These are phyloP conservation scores for Mycosphaerella sp. DNA, from an alignment of 2,329 filamentous ascomycete genomes.

Conservation along the genomic window DNA sequence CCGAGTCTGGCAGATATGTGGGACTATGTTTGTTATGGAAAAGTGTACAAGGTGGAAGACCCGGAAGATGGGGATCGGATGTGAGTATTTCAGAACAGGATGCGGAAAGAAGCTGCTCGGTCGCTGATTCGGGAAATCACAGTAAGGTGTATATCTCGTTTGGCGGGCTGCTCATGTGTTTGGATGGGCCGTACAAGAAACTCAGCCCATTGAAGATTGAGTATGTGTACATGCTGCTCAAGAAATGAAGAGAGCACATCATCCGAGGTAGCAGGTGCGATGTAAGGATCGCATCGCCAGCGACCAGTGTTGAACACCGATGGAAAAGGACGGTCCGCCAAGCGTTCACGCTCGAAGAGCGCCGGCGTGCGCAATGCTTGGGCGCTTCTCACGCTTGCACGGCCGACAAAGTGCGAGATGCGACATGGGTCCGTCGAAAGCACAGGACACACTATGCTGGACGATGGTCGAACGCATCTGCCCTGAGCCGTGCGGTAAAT, in stretches of 20 bases:
- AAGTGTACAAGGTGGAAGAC: conserved; percentile 84
- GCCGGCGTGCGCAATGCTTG: too few species aligned
- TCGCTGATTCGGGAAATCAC: conserved; percentile 24
- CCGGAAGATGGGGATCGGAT: conserved; percentile 70
- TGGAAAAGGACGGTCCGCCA: neutral
- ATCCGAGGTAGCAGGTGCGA: neutral
- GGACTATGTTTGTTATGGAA: conserved; percentile 83
- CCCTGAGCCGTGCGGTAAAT: too few species aligned
- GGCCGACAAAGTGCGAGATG: too few species aligned
- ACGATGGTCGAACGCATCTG: too few species aligned
- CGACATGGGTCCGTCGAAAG: too few species aligned
- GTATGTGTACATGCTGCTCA: conserved; percentile 85
- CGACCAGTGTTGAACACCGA: neutral
- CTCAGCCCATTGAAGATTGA: conserved; percentile 87
- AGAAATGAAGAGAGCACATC: conserved; percentile 57
- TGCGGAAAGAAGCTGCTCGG: neutral
- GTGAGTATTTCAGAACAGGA: conserved; percentile 47
- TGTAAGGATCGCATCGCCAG: neutral
- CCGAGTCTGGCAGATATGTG: conserved; percentile 66
- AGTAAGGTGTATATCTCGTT: conserved; percentile 95
- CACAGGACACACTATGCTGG: too few species aligned
- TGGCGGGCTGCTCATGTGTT: conserved; percentile 79
- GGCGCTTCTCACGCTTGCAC: too few species aligned
- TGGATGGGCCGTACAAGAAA: conserved; percentile 94
- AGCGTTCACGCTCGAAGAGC: neutral